These are phyloP conservation scores for Gnomoniopsis smithogilvyi DNA, from an alignment of 2,329 filamentous ascomycete species.

Conservation along the genomic window DNA sequence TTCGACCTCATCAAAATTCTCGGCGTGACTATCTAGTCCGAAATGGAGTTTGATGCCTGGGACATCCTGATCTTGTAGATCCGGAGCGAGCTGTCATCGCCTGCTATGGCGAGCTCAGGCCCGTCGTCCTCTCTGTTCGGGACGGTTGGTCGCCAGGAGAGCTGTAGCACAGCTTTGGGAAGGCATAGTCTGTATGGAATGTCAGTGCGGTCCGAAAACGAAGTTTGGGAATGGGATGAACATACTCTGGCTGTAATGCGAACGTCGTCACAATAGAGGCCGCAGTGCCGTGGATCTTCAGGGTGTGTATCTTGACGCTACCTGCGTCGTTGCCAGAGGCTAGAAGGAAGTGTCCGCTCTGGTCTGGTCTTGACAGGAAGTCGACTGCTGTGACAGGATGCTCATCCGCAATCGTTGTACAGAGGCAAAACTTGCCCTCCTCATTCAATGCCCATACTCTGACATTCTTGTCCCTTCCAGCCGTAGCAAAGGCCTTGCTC, in stretches of 20 bases:
- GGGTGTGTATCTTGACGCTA: constrained; percentile 38
- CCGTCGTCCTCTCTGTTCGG: constrained; percentile 22
- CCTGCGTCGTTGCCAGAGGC: constrained; percentile 59
- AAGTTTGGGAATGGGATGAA: not conserved
- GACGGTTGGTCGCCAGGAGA: constrained; percentile 62
- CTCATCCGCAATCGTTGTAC: constrained; percentile 50
- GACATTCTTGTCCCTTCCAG: constrained; percentile 82
- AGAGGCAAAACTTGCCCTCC: constrained; percentile 46
- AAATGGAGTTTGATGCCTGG: too few relatives aligned
- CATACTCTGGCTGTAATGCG: constrained; percentile 26
- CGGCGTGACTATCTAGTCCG: too few relatives aligned
- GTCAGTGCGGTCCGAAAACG: constrained; percentile 15
- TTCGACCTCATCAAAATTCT: too few relatives aligned
- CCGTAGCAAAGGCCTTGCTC: constrained; percentile 70
- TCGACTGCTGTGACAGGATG: constrained; percentile 69
- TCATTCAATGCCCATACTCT: constrained; percentile 59
- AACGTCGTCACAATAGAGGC: constrained; percentile 35
- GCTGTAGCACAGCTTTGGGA: constrained; percentile 62
- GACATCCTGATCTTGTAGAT: constrained; percentile 44
- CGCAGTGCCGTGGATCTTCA: constrained; percentile 34
- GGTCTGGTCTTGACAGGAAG: constrained; percentile 44
- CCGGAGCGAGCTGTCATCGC: constrained; percentile 60
- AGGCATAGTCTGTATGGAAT: constrained; percentile 44
- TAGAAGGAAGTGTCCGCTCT: constrained; percentile 36
- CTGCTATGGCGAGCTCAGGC: constrained; percentile 49